Percentiles rank a stretch among this genome's conserved stretches.
Evolutionary conservation across 306 rosid species (phyloP).

Genomic region (Cucurbita maxima): DNA sequence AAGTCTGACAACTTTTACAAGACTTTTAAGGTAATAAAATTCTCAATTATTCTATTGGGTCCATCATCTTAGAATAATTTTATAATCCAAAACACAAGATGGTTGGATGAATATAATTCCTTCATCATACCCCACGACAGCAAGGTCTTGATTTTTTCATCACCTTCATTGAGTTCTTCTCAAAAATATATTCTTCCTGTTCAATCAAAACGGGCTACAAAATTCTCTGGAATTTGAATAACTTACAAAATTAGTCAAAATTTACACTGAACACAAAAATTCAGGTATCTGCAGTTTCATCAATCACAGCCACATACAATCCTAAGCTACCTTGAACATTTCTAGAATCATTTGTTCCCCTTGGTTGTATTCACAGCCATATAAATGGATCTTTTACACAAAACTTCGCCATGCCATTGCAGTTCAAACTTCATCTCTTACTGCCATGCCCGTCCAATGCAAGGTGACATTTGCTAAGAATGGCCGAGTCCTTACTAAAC

Average conservation of each 20-base stretch:
- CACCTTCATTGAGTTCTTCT: too few relatives aligned
- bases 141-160: too few relatives aligned
- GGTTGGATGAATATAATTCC: too few relatives aligned
- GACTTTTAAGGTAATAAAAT: neutral
- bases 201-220: too few relatives aligned
- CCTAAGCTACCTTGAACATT: neutral
- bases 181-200: too few relatives aligned
- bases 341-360: neutral
- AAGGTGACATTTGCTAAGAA: neutral
- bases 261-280: too few relatives aligned
- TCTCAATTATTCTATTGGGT: neutral
- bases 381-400: neutral
- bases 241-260: too few relatives aligned
- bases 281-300: neutral
- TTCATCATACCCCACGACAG: too few relatives aligned
- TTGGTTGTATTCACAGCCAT: neutral
- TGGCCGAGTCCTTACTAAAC: constrained; percentile 2
- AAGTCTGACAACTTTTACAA: too few relatives aligned
- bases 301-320: neutral
- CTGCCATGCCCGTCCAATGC: neutral
- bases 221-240: too few relatives aligned
- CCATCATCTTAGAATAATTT: neutral
- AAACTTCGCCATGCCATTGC: too few relatives aligned
- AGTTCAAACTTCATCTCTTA: neutral
- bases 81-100: neutral